phyloP scores from a whole-genome alignment of 306 rosid genomes.

The Dalbergia cochinchinensis region DNA sequence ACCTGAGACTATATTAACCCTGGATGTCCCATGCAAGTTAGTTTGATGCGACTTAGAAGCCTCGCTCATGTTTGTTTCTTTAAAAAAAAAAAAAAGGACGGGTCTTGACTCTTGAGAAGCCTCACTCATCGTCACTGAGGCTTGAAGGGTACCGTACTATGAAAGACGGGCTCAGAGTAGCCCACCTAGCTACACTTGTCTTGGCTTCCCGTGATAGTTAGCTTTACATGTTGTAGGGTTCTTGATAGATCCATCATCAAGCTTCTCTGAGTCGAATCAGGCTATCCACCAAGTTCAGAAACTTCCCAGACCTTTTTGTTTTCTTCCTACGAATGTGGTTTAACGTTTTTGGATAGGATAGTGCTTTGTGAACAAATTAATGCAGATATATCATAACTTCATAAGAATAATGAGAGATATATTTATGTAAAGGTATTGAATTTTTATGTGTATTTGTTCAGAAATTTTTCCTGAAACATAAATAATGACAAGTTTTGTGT shows the following conservation, averaged over 20 bases:
- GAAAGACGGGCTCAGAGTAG: not conserved
- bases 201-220: not conserved
- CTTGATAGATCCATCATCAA: not conserved
- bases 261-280: not conserved
- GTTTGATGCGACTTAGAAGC: not conserved
- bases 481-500: not conserved
- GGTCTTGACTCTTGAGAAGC: too few species aligned
- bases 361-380: not conserved
- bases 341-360: not conserved
- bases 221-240: not conserved
- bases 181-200: not conserved
- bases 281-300: constrained; percentile 3
- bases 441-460: not conserved
- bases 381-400: not conserved
- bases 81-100: too few species aligned
- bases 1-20: too few species aligned
- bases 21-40: not conserved
- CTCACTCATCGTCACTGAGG: constrained; percentile 4
- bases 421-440: not conserved
- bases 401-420: not conserved
- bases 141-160: not conserved
- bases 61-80: not conserved
- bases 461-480: not conserved
- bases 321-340: not conserved
- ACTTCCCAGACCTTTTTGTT: not conserved